Percentiles rank a stretch among this genome's conserved stretches.
phyloP scores from a whole-genome alignment of 345 rosid species.

The Lumnitzera littorea region DNA sequence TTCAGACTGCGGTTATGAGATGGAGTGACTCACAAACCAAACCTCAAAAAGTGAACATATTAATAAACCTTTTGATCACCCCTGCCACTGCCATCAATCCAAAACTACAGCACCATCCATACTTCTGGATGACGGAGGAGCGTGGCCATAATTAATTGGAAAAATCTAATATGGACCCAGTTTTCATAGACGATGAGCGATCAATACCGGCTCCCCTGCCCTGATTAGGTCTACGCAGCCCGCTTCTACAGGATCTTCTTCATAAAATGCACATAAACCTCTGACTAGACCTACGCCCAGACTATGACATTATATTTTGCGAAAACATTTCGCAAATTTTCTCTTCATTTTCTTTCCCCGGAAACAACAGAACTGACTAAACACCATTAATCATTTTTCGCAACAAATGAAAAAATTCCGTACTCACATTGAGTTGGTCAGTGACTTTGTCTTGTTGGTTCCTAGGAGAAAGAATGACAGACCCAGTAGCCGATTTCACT shows the following conservation, averaged over 20 bases:
- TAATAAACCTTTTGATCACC: too few species aligned
- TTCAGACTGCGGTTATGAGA: too few species aligned
- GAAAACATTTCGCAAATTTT: neutral
- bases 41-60: too few species aligned
- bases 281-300: neutral
- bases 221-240: neutral
- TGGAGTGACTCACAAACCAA: too few species aligned
- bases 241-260: too few species aligned
- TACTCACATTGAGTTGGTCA: constrained; percentile 61
- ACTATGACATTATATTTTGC: neutral
- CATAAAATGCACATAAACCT: too few species aligned
- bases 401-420: neutral
- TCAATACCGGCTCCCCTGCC: neutral
- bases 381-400: neutral
- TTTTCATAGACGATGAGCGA: too few species aligned
- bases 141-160: too few species aligned
- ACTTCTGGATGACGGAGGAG: too few species aligned
- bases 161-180: too few species aligned
- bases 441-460: constrained; percentile 85
- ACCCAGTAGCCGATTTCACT: constrained; percentile 51
- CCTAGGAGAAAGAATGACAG: constrained; percentile 43
- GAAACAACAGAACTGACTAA: neutral
- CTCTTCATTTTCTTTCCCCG: neutral
- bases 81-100: too few species aligned
- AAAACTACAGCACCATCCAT: too few species aligned